These are phyloP conservation scores for Sporothrix pallida DNA, from an alignment of 2,329 filamentous ascomycete genomes.

Conservation along the genomic window DNA sequence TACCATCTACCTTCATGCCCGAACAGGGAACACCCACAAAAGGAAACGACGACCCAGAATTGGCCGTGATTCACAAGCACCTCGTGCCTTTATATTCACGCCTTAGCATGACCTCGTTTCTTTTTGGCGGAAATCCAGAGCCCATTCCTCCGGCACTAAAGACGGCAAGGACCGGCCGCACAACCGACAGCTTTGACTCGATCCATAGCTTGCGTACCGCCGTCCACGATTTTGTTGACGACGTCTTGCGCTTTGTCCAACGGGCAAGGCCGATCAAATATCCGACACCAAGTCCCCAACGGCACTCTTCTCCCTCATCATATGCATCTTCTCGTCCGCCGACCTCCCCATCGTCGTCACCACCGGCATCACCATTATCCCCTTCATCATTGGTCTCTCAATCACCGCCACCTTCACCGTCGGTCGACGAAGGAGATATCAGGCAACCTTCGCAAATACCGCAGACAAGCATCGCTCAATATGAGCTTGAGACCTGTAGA, in stretches of 20 bases:
- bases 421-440: neutral
- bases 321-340: neutral
- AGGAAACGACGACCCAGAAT: neutral
- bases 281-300: neutral
- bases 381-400: neutral
- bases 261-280: neutral
- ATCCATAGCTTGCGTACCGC: neutral
- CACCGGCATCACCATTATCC: neutral
- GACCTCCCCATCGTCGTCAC: neutral
- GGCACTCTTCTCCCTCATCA: neutral
- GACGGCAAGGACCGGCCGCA: neutral
- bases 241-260: neutral
- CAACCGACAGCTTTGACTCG: neutral
- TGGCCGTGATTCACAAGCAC: neutral
- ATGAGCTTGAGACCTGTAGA: neutral
- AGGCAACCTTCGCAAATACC: neutral
- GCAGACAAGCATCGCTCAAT: neutral
- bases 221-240: neutral
- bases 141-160: neutral
- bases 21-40: neutral
- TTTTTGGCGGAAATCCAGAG: neutral
- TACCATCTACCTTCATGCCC: neutral
- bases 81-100: neutral
- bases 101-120: constrained; percentile 1
- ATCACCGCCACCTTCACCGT: neutral